Percentiles rank a stretch among this genome's conserved stretches.
phyloP scores from a whole-genome alignment of 2,329 filamentous ascomycete genomes.

The Cladophialophora exuberans region DNA sequence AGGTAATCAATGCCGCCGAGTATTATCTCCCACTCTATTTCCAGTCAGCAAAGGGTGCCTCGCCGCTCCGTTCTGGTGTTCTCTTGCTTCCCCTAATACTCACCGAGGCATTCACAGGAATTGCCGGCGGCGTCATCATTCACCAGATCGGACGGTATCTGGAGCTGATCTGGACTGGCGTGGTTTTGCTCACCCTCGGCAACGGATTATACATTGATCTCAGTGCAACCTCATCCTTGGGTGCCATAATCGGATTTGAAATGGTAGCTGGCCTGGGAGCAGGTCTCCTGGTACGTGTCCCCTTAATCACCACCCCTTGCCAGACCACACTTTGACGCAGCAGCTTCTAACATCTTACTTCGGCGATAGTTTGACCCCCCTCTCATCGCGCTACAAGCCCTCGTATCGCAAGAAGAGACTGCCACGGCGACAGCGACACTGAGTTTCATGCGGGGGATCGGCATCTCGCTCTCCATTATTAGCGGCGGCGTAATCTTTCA shows the following conservation, averaged over 20 bases:
- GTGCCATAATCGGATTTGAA: constrained; percentile 34
- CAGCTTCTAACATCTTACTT: neutral
- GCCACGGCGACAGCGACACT: constrained; percentile 66
- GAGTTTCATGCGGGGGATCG: constrained; percentile 61
- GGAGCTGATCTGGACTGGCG: constrained; percentile 50
- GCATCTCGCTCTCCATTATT: constrained; percentile 61
- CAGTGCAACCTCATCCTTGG: neutral
- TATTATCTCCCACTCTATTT: constrained; percentile 77
- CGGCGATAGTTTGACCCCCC: constrained; percentile 55
- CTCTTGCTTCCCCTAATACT: constrained; percentile 66
- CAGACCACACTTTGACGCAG: no score
- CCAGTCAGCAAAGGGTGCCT: constrained; percentile 67
- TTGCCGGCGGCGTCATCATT: constrained; percentile 52
- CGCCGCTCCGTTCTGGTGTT: constrained; percentile 58
- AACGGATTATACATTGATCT: constrained; percentile 51
- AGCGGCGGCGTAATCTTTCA: constrained; percentile 57
- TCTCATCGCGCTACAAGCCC: constrained; percentile 58
- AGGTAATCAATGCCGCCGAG: constrained; percentile 64
- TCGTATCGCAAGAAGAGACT: constrained; percentile 51
- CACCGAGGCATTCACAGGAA: constrained; percentile 47
- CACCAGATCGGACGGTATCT: constrained; percentile 53
- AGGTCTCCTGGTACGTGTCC: constrained; percentile 48
- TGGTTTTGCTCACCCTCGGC: constrained; percentile 47
- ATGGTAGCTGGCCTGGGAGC: constrained; percentile 46
- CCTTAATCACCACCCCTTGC: no score